Base-by-base conservation (phyloP, 768 basidiomycete genomes). In the Suillus tomentosus region DNA sequence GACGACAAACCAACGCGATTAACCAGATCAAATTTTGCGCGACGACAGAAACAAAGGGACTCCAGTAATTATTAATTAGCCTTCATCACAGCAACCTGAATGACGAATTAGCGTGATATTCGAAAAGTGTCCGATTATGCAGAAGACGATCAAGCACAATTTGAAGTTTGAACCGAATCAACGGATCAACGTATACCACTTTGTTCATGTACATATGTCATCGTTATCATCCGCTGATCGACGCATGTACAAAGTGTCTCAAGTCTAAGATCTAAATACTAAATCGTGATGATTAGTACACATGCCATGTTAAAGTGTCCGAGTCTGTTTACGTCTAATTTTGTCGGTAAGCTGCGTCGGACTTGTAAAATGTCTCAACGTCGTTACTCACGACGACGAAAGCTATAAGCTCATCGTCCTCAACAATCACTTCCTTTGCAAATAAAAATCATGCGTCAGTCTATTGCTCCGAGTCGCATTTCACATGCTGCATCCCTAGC, bases 401-500 rank as follows among this genome's bases (percentile, higher is more conserved):
- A 22, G 13, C 22, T 0, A 7, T 48, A 48, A 48, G 22, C 48
- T 14, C 48, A 24, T 6, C 47, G 6, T 45, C 45, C 4, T 48
- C 6, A 14, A 14, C n/a, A 48, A 24, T 14, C 45, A 47, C 31
- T 31, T 15, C 50, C 15, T 48, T 22, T 24, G 48, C 6, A 14
- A 50, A 50, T 50, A 17, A 27, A 53, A 17, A 17, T 9, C 15
- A 53, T 53, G 85, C 85, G 87, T 54, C 83, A 84, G 62, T 89
- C 88, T 11, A 71, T 84, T 17, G 82, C 81, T 19, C 78, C 83
- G 1, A 79, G 69, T 69, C 84, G 86, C 50, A 79, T 78, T 22
- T 86, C 85, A 15, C 83, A 87, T 67, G 78, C 77, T 8, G 71
- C 79, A 48, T 77, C 43, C 72, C 76, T 63, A 62, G 47, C 64